Percentiles rank a stretch among this genome's conserved stretches.
Conservation (phyloP, 768 basidiomycete species). For the Mrakia frigida region DNA sequence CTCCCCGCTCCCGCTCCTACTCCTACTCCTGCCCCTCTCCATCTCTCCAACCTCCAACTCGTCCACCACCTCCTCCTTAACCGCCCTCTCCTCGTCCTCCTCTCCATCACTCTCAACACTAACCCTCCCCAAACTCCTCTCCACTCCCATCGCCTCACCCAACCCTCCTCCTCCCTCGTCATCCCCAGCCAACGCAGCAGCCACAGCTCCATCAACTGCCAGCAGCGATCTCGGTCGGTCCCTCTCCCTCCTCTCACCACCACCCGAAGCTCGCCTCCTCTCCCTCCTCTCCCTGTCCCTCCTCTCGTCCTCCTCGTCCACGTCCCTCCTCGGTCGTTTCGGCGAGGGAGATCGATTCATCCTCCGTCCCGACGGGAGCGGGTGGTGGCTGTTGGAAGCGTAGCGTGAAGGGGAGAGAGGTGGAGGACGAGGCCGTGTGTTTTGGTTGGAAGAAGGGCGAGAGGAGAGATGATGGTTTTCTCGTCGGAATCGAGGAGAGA, state of each 20-base stretch:
- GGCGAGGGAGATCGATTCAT: neutral
- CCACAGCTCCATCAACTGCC: too few species aligned
- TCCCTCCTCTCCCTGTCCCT: neutral
- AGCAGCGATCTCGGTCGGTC: too few species aligned
- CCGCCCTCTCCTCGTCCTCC: neutral
- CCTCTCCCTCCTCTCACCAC: neutral
- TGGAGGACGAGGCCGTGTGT: neutral
- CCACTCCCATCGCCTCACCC: conserved; percentile 26
- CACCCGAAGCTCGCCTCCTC: neutral
- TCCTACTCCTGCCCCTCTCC: conserved; percentile 5
- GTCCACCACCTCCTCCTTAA: neutral
- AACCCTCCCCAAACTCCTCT: neutral
- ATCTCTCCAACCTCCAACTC: neutral
- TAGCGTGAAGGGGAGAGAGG: neutral
- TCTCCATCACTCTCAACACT: neutral
- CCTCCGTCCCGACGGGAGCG: neutral
- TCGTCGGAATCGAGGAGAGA: conserved; percentile 1
- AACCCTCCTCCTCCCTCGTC: neutral
- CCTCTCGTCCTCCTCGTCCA: neutral
- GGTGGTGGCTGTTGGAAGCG: neutral
- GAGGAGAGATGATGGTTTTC: neutral
- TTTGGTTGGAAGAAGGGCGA: neutral
- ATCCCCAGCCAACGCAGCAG: neutral
- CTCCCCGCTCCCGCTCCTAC: neutral
- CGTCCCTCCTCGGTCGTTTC: neutral